Evolutionary conservation across 2,329 filamentous ascomycete genomes (phyloP).

Genomic region (Herpotrichia juniperi): DNA sequence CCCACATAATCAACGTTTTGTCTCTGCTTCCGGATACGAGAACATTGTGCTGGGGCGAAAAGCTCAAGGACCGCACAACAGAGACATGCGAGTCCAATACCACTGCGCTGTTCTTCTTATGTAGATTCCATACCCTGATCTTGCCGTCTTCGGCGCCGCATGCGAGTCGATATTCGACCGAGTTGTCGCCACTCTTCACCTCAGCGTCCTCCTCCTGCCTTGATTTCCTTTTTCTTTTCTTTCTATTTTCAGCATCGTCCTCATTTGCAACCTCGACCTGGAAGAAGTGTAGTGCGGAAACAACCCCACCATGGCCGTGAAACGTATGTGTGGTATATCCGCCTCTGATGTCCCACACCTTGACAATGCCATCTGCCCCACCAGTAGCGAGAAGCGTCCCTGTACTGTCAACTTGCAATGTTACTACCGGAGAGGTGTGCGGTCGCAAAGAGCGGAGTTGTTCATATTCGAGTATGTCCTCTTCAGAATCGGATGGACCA

Average conservation of each 20-base stretch:
- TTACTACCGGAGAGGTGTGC: slow-evolving; percentile 87
- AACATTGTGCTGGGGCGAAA: slow-evolving; percentile 73
- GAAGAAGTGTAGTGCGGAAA: slow-evolving; percentile 93
- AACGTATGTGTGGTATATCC: slow-evolving; percentile 96
- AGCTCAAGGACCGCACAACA: slow-evolving; percentile 87
- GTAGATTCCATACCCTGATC: slow-evolving; percentile 87
- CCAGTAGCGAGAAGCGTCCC: slow-evolving; percentile 91
- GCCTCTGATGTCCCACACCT: slow-evolving; percentile 92
- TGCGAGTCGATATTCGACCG: slow-evolving; percentile 75
- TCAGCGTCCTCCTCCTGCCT: slow-evolving; percentile 53
- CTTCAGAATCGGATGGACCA: slow-evolving; percentile 60
- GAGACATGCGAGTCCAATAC: slow-evolving; percentile 92
- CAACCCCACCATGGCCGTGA: slow-evolving; percentile 86
- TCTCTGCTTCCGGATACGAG: slow-evolving; percentile 88
- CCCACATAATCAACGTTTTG: slow-evolving; percentile 94
- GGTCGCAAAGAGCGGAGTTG: slow-evolving; percentile 85
- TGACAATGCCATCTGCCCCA: slow-evolving; percentile 89
- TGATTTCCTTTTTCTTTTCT: slow-evolving; percentile 48
- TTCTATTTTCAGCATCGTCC: slow-evolving; percentile 43
- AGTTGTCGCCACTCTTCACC: slow-evolving; percentile 53
- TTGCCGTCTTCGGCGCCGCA: slow-evolving; percentile 95
- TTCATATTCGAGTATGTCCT: slow-evolving; percentile 65
- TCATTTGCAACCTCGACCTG: slow-evolving; percentile 64
- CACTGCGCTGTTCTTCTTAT: slow-evolving; percentile 78
- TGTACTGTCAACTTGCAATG: slow-evolving; percentile 82